Conservation (phyloP, 305 asterid species). For the Solanum chacoense region DNA sequence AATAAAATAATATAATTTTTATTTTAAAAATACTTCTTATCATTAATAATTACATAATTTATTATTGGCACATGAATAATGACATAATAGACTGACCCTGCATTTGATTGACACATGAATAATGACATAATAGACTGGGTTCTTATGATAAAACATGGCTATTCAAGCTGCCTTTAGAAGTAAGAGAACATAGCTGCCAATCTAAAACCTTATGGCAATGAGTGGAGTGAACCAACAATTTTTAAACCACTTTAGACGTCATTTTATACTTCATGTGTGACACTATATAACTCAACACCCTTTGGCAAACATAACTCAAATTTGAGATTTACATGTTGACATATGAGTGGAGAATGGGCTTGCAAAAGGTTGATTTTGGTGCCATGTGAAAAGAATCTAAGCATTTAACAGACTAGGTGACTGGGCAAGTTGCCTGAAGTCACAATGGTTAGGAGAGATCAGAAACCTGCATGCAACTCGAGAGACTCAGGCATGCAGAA, state of each 20-base stretch:
- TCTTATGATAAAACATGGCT: not conserved
- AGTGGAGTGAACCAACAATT: not conserved
- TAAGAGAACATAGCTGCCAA: not conserved
- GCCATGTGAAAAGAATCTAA: not conserved
- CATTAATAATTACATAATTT: not conserved
- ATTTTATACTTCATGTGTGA: not conserved
- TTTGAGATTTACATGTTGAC: not conserved
- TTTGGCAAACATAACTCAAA: not conserved
- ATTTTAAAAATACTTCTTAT: not conserved
- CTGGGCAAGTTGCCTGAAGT: not conserved
- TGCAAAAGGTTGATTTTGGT: not conserved
- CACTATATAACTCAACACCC: not conserved
- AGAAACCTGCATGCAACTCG: not conserved
- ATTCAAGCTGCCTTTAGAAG: not conserved
- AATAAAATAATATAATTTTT: no score
- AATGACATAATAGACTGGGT: not conserved
- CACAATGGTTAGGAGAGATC: not conserved
- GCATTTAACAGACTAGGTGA: not conserved
- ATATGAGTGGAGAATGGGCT: not conserved
- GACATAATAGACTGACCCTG: not conserved
- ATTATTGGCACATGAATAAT: not conserved
- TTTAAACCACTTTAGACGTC: not conserved
- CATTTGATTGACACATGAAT: not conserved
- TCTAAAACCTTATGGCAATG: not conserved
- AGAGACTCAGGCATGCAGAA: not conserved